These are phyloP conservation scores for Metroxylon sagu DNA, from an alignment of 176 grass and related monocot genomes.

Conservation along the genomic window DNA sequence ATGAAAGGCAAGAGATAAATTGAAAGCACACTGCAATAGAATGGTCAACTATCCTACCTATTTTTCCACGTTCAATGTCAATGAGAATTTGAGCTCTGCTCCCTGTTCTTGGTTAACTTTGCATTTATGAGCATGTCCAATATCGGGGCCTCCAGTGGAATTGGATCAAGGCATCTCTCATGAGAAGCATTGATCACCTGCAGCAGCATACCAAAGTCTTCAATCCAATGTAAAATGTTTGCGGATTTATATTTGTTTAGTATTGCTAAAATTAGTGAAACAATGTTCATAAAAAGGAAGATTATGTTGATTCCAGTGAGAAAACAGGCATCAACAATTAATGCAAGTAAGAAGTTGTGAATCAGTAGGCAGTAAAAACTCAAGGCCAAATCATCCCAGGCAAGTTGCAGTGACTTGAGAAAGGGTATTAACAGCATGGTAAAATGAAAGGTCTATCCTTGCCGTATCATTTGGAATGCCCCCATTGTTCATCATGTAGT, in stretches of 20 bases:
- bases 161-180: slow-evolving; percentile 93
- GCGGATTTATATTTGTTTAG: neutral
- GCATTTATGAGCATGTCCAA: slow-evolving; percentile 86
- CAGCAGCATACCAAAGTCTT: slow-evolving; percentile 16
- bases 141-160: slow-evolving; percentile 86
- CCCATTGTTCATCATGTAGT: too few species aligned
- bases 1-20: too few species aligned
- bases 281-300: slow-evolving; percentile 2
- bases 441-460: too few species aligned
- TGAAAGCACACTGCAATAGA: too few species aligned
- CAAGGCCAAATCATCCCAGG: too few species aligned
- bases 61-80: neutral
- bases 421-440: too few species aligned
- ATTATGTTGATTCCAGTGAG: neutral
- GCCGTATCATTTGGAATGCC: too few species aligned
- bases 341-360: too few species aligned
- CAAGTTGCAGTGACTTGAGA: too few species aligned
- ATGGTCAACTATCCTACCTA: too few species aligned
- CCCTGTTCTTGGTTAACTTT: slow-evolving; percentile 74
- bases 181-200: slow-evolving; percentile 94
- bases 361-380: too few species aligned
- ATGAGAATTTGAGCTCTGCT: slow-evolving; percentile 28
- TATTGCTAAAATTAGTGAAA: neutral
- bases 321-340: too few species aligned
- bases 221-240: slow-evolving; percentile 6